phyloP scores from a whole-genome alignment of 768 basidiomycete species.

The Crucibulum laeve region DNA sequence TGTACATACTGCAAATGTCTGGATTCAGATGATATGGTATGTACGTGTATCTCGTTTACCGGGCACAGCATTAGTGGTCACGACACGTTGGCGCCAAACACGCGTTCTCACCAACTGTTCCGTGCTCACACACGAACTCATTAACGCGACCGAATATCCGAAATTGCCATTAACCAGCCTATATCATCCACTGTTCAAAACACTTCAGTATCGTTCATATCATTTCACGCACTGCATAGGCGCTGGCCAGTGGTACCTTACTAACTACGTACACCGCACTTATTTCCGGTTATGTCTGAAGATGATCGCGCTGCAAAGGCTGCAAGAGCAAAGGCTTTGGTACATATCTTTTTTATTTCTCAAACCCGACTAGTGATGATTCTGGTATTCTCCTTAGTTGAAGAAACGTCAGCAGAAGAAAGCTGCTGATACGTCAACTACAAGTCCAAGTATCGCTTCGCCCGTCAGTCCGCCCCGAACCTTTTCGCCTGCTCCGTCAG shows the following conservation, averaged over 20 bases:
- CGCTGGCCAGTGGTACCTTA: not conserved
- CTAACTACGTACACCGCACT: not conserved
- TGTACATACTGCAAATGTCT: not conserved
- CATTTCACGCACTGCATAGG: not conserved
- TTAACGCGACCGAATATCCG: not conserved
- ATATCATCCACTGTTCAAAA: too few relatives aligned
- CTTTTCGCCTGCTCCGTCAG: constrained; percentile 48
- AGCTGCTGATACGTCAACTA: constrained; percentile 31
- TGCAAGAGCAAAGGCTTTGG: constrained; percentile 81
- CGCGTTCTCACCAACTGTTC: too few relatives aligned
- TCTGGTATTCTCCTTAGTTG: constrained; percentile 39
- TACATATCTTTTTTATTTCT: constrained; percentile 24
- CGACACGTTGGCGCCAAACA: not conserved
- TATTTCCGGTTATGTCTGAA: constrained; percentile 44
- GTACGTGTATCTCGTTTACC: not conserved
- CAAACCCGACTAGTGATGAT: constrained; percentile 4
- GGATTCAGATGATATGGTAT: not conserved
- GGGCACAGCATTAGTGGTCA: too few relatives aligned
- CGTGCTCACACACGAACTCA: not conserved
- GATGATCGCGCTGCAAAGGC: constrained; percentile 79
- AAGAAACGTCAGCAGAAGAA: constrained; percentile 82
- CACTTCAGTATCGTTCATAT: too few relatives aligned
- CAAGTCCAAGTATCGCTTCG: constrained; percentile 30
- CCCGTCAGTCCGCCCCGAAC: constrained; percentile 34
- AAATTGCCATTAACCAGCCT: not conserved